These are phyloP conservation scores for Penicillium hesseltinei DNA, from an alignment of 2,329 filamentous ascomycete genomes.

Conservation along the genomic window DNA sequence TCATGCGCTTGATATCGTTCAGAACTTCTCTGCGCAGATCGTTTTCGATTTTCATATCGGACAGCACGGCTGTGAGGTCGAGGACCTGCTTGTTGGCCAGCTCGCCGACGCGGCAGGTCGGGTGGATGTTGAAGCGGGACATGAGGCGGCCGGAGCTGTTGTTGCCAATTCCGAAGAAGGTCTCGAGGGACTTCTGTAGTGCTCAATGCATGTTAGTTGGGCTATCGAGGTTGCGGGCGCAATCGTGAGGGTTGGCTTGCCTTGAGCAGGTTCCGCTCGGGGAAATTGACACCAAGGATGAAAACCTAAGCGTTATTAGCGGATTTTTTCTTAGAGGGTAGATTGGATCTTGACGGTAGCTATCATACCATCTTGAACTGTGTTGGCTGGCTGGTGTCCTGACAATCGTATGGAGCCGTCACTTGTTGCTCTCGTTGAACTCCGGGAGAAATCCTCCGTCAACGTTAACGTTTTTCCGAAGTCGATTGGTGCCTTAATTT, in stretches of 20 bases:
- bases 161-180: slow-evolving; percentile 82
- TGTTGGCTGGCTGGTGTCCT: slow-evolving; percentile 7
- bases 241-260: slow-evolving; percentile 48
- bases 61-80: slow-evolving; percentile 78
- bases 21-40: slow-evolving; percentile 73
- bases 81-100: slow-evolving; percentile 74
- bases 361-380: slow-evolving; percentile 33
- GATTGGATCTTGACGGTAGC: not conserved
- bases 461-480: slow-evolving; percentile 36
- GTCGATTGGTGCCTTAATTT: not conserved
- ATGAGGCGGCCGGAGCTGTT: slow-evolving; percentile 71
- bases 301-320: slow-evolving; percentile 61
- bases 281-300: slow-evolving; percentile 83
- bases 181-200: slow-evolving; percentile 60
- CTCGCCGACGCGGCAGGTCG: slow-evolving; percentile 72
- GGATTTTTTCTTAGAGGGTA: not conserved
- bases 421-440: slow-evolving; percentile 18
- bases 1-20: slow-evolving; percentile 81
- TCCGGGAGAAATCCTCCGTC: slow-evolving; percentile 33
- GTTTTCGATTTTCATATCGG: slow-evolving; percentile 90
- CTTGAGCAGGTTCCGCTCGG: slow-evolving; percentile 77
- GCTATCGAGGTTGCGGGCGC: slow-evolving; percentile 3
- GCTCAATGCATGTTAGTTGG: slow-evolving; percentile 8
- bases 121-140: slow-evolving; percentile 85
- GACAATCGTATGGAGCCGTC: slow-evolving; percentile 12